phyloP scores from a whole-genome alignment of 164 flowering plant genomes.

The Echeveria elegans region DNA sequence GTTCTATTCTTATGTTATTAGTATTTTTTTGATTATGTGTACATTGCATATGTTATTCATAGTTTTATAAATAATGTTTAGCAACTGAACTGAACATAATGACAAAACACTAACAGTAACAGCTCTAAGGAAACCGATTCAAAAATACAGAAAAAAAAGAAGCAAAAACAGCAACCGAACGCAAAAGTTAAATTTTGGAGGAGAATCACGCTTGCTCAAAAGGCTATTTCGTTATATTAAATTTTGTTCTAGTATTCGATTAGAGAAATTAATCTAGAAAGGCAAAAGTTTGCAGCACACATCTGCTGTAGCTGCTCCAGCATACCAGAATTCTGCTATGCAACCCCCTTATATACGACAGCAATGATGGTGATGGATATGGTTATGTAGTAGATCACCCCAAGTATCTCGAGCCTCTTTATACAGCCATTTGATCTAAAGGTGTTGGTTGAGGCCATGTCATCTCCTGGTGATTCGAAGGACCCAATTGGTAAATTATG shows the following conservation, averaged over 20 bases:
- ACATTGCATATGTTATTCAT: too few relatives aligned
- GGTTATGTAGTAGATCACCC: not conserved
- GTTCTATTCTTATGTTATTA: too few relatives aligned
- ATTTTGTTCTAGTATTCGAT: not conserved
- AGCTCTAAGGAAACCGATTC: too few relatives aligned
- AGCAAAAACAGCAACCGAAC: too few relatives aligned
- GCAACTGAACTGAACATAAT: too few relatives aligned
- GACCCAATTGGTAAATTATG: not conserved
- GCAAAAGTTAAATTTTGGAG: too few relatives aligned
- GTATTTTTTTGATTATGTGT: too few relatives aligned
- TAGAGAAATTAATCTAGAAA: not conserved
- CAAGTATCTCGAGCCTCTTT: not conserved
- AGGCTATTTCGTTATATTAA: too few relatives aligned
- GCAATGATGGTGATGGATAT: not conserved
- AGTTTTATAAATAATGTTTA: too few relatives aligned
- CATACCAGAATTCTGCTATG: not conserved
- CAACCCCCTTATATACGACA: not conserved
- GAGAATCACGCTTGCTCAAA: too few relatives aligned
- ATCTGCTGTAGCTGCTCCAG: not conserved
- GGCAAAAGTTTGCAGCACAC: slow-evolving; percentile 1
- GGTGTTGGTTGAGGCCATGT: not conserved
- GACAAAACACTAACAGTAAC: too few relatives aligned
- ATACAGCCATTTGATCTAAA: not conserved
- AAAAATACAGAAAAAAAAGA: too few relatives aligned
- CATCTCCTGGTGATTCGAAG: not conserved